These are phyloP conservation scores for Lachnellula subtilissima DNA, from an alignment of 2,329 filamentous ascomycete species.

Conservation along the genomic window DNA sequence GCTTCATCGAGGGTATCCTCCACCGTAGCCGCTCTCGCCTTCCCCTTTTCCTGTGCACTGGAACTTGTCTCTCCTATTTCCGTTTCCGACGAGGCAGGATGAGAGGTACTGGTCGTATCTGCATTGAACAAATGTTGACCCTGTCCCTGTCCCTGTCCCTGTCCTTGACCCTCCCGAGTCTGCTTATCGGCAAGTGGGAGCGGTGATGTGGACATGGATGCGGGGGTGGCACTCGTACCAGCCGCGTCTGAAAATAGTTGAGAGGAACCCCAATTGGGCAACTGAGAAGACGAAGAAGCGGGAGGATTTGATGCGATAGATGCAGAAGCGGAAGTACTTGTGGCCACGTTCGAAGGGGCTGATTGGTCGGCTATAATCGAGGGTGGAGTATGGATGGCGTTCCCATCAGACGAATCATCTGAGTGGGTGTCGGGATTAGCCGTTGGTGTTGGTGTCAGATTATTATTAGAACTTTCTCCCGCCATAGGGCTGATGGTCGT, in stretches of 20 bases:
- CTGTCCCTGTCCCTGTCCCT: background rate
- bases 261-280: constrained; percentile 26
- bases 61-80: constrained; percentile 4
- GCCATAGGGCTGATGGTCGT: constrained; percentile 22
- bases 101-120: background rate
- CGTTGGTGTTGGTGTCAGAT: constrained; percentile 19
- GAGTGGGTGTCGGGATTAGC: constrained; percentile 18
- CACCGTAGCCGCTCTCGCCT: constrained; percentile 43
- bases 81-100: constrained; percentile 4
- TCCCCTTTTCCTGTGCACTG: constrained; percentile 35
- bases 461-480: constrained; percentile 25
- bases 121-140: background rate
- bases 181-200: constrained; percentile 1
- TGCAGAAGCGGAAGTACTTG: constrained; percentile 12
- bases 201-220: constrained; percentile 2
- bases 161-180: background rate
- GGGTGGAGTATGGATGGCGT: constrained; percentile 22
- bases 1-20: constrained; percentile 41
- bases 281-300: constrained; percentile 9
- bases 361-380: constrained; percentile 24
- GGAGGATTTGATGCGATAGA: constrained; percentile 15
- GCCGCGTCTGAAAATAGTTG: constrained; percentile 21
- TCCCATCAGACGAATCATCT: constrained; percentile 24
- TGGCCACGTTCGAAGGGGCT: constrained; percentile 3
- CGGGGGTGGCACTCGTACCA: constrained; percentile 6